phyloP scores from a whole-genome alignment of 2,329 filamentous ascomycete genomes.

The Aspergillus sp. region DNA sequence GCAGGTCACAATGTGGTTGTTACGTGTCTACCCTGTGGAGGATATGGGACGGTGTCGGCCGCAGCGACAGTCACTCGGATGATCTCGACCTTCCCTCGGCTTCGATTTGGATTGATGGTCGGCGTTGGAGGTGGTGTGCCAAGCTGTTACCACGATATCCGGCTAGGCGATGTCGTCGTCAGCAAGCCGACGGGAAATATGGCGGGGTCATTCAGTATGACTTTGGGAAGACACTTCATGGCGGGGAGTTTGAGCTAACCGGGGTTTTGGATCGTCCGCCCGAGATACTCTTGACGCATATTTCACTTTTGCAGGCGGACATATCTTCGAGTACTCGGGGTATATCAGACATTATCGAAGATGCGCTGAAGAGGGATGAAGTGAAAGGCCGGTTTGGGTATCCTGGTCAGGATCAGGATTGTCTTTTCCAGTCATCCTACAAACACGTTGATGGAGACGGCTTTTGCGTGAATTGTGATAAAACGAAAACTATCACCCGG shows the following conservation, averaged over 20 bases:
- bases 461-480: background rate
- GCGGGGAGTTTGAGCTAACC: background rate
- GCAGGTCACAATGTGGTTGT: too few relatives aligned
- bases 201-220: constrained; percentile 8
- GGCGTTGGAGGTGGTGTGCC: background rate
- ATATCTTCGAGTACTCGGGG: background rate
- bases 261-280: constrained; percentile 3
- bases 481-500: background rate
- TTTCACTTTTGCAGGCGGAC: background rate
- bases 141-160: background rate
- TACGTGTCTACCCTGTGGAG: too few relatives aligned
- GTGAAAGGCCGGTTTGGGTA: background rate
- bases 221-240: constrained; percentile 6
- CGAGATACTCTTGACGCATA: background rate
- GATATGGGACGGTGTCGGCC: background rate
- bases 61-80: background rate
- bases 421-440: background rate
- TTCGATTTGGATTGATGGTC: background rate
- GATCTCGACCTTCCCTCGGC: background rate
- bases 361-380: background rate
- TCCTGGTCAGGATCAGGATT: background rate
- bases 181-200: background rate
- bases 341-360: background rate
- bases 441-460: background rate
- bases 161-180: constrained; percentile 1